phyloP scores from a whole-genome alignment of 2,329 filamentous ascomycete species.

The Colletotrichum orbiculare region DNA sequence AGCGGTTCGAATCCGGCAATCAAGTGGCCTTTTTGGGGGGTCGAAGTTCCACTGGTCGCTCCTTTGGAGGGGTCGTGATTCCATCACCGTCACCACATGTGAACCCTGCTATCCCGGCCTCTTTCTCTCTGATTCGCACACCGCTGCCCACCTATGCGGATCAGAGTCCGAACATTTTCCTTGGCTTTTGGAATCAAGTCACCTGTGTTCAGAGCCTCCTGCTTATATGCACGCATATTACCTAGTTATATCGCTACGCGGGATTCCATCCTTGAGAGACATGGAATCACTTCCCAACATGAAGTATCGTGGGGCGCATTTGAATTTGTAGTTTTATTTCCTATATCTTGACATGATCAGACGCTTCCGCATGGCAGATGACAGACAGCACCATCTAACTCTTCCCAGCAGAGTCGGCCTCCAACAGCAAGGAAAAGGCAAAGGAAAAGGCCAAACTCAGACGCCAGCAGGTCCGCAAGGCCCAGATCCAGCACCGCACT shows the following conservation, averaged over 20 bases:
- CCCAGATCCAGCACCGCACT: slow-evolving; percentile 66
- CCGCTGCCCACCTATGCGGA: slow-evolving; percentile 11
- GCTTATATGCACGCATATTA: neutral
- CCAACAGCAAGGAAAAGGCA: slow-evolving; percentile 7
- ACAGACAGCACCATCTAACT: neutral
- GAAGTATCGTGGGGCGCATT: no score
- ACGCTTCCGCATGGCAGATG: neutral
- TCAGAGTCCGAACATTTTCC: slow-evolving; percentile 11
- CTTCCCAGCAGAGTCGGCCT: slow-evolving; percentile 6
- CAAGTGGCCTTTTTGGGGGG: no score
- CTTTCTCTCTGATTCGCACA: slow-evolving; percentile 16
- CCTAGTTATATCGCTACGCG: neutral
- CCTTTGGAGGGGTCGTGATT: slow-evolving; percentile 1
- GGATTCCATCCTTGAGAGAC: neutral
- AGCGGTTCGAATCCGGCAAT: no score
- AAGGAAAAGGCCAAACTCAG: slow-evolving; percentile 58
- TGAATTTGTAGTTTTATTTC: neutral
- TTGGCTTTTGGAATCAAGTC: slow-evolving; percentile 31
- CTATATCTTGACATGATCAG: neutral
- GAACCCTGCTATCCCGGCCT: neutral
- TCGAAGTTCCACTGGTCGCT: no score
- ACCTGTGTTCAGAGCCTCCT: slow-evolving; percentile 10
- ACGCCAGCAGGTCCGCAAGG: slow-evolving; percentile 63
- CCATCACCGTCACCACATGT: slow-evolving; percentile 5
- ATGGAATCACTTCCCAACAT: neutral